phyloP scores from a whole-genome alignment of 2,329 filamentous ascomycete species.

The Alternaria atra region DNA sequence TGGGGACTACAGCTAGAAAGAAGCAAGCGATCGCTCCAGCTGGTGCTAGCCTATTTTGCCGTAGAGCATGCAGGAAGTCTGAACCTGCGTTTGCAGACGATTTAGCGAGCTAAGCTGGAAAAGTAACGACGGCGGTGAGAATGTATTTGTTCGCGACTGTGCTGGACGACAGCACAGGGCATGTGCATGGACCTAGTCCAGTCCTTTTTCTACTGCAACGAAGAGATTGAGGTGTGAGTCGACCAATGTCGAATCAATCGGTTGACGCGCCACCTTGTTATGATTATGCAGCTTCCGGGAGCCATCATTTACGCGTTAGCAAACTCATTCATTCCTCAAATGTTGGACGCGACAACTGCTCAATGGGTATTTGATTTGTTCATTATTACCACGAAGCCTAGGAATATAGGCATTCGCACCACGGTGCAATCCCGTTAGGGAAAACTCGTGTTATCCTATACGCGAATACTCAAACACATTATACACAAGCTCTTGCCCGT shows the following conservation, averaged over 20 bases:
- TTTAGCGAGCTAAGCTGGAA: not conserved
- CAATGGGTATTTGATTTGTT: conserved; percentile 31
- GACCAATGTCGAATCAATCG: not conserved
- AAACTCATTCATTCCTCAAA: not conserved
- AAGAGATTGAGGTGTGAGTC: not conserved
- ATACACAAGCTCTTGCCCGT: conserved; percentile 31
- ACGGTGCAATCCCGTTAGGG: conserved; percentile 32
- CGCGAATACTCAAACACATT: conserved; percentile 38
- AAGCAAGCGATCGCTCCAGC: not conserved
- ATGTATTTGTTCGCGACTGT: not conserved
- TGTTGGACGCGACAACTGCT: not conserved
- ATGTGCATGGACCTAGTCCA: not conserved
- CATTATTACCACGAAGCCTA: conserved; percentile 45
- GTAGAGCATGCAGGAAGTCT: not conserved
- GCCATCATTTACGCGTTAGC: too few relatives aligned
- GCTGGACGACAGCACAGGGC: not conserved
- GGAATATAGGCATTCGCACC: conserved; percentile 36
- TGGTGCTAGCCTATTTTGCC: not conserved
- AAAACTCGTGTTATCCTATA: conserved; percentile 21
- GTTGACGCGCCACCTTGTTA: not conserved
- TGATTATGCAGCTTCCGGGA: not conserved
- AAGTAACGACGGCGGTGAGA: not conserved
- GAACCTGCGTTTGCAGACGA: conserved; percentile 2
- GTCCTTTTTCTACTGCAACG: not conserved
- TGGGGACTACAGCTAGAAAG: not conserved